phyloP scores from a whole-genome alignment of 352 stramenopile genomes.

The Pythium periplocum region DNA sequence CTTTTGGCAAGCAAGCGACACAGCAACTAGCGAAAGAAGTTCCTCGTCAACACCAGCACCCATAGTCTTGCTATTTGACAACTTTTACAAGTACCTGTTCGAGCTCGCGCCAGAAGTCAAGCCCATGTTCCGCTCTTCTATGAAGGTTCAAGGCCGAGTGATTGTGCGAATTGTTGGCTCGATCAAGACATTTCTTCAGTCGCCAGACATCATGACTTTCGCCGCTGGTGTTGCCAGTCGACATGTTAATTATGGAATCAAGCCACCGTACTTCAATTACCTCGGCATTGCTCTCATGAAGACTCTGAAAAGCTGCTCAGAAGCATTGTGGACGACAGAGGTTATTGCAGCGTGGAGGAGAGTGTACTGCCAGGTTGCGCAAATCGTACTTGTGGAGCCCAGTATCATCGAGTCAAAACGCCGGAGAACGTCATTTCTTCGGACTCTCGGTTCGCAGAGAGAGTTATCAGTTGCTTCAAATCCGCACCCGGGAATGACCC shows the following conservation, averaged over 20 bases:
- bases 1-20: conserved; percentile 13
- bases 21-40: neutral
- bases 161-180: conserved; percentile 33
- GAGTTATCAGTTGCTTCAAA: neutral
- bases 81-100: conserved; percentile 38
- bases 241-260: conserved; percentile 36
- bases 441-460: neutral
- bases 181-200: conserved; percentile 33
- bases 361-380: conserved; percentile 23
- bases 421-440: conserved; percentile 3
- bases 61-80: conserved; percentile 35
- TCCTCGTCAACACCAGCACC: conserved; percentile 8
- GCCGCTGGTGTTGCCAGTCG: conserved; percentile 22
- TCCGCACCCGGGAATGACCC: conserved; percentile 6
- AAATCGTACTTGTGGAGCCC: conserved; percentile 21
- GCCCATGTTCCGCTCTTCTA: conserved; percentile 34
- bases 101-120: conserved; percentile 28
- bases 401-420: neutral
- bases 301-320: conserved; percentile 23
- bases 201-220: conserved; percentile 21
- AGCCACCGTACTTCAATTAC: conserved; percentile 29
- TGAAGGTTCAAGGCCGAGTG: conserved; percentile 33
- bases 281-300: conserved; percentile 23
- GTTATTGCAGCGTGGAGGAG: conserved; percentile 19
- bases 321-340: conserved; percentile 24